These are phyloP conservation scores for Acmispon strigosus DNA, from an alignment of 306 rosid genomes.

Conservation along the genomic window DNA sequence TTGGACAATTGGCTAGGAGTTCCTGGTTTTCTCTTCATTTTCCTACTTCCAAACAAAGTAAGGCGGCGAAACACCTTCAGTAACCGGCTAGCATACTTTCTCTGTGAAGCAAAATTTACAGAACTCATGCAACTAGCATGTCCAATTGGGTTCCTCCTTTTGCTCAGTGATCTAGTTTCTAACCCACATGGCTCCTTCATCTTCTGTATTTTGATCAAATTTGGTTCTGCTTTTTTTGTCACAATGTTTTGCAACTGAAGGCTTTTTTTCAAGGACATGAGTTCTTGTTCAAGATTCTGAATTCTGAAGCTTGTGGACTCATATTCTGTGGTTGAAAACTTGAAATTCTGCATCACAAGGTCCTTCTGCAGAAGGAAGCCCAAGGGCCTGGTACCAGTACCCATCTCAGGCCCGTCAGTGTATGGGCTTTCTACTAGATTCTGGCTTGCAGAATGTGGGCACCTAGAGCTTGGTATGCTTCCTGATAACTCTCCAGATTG, in stretches of 20 bases:
- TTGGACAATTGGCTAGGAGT: constrained; percentile 31
- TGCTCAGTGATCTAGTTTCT: constrained; percentile 47
- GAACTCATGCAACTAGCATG: constrained; percentile 73
- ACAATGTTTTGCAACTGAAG: constrained; percentile 50
- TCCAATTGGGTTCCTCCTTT: constrained; percentile 48
- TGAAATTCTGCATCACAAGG: constrained; percentile 32
- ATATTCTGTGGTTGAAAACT: constrained; percentile 49
- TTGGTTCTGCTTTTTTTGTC: constrained; percentile 42
- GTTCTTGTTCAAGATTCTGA: constrained; percentile 73
- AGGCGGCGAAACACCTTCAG: constrained; percentile 49
- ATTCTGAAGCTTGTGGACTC: constrained; percentile 88
- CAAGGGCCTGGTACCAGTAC: constrained; percentile 37
- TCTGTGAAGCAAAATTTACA: constrained; percentile 59
- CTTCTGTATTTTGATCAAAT: constrained; percentile 27
- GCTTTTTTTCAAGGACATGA: constrained; percentile 59
- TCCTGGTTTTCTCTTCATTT: constrained; percentile 46
- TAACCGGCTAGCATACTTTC: constrained; percentile 51
- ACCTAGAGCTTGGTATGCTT: constrained; percentile 56
- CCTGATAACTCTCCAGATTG: constrained; percentile 59
- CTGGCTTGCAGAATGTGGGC: constrained; percentile 54
- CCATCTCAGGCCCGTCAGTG: constrained; percentile 47
- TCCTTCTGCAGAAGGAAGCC: constrained; percentile 60
- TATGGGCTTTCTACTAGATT: constrained; percentile 53
- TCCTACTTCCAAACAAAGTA: constrained; percentile 58
- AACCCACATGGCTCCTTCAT: constrained; percentile 33